Evolutionary conservation across 1,139 yeast genomes (phyloP).

Genomic region (Trichomonascaceae sp.): DNA sequence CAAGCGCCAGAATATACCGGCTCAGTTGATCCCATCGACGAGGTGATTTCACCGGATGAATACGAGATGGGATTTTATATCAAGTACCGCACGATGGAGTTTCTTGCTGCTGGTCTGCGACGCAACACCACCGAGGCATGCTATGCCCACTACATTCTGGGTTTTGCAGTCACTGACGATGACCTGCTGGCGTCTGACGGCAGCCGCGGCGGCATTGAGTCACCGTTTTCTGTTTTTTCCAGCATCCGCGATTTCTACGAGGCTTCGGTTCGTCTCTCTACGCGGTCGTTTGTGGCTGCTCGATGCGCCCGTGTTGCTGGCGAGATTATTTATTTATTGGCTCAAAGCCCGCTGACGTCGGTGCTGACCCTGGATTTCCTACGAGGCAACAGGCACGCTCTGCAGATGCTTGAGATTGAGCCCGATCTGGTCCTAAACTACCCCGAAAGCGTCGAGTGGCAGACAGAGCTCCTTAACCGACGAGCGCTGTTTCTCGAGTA

Average conservation of each 20-base stretch:
- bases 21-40: slow-evolving; percentile 27
- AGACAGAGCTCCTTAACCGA: slow-evolving; percentile 47
- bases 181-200: slow-evolving; percentile 33
- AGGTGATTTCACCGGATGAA: background rate
- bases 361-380: slow-evolving; percentile 38
- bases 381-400: slow-evolving; percentile 38
- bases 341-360: slow-evolving; percentile 44
- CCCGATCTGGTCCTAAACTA: slow-evolving; percentile 5
- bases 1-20: no score
- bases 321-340: slow-evolving; percentile 47
- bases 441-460: slow-evolving; percentile 54
- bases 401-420: slow-evolving; percentile 30
- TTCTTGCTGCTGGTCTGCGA: slow-evolving; percentile 39
- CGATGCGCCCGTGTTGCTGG: slow-evolving; percentile 44
- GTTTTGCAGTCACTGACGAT: slow-evolving; percentile 39
- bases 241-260: no score
- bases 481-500: slow-evolving; percentile 52
- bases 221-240: slow-evolving; percentile 42
- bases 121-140: slow-evolving; percentile 34
- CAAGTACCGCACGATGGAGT: slow-evolving; percentile 48
- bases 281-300: slow-evolving; percentile 20
- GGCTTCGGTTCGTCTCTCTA: no score
- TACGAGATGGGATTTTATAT: slow-evolving; percentile 28
- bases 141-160: slow-evolving; percentile 64
- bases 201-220: slow-evolving; percentile 34